Evolutionary conservation across 768 basidiomycete species (phyloP), one percentile per base, ranked within the genome.

Genomic region (Leccinum variicolor): DNA sequence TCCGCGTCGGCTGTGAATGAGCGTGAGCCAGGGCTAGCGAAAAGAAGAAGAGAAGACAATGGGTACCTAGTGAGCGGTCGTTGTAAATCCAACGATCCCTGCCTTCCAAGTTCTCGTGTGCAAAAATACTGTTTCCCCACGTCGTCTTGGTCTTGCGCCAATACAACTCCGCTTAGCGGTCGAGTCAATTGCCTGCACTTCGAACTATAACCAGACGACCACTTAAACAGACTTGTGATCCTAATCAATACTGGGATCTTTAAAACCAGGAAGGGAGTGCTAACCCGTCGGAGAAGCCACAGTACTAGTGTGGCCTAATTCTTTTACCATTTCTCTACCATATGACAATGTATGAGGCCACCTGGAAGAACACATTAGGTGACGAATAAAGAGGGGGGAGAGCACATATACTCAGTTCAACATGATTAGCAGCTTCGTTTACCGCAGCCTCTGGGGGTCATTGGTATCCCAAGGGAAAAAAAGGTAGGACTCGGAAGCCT

Each of bases 61-160:
- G 0, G 3, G 2, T 52, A 61, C 70, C 90, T 56, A 85, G 81
- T 0, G 96, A 94, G 53, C 96, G 90, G 68, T 85, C 85, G 74
- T 97, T 97, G 66, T 77, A 57, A 21, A 86, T 69, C 79, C 79
- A 94, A 3, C 63, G 53, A 63, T 85, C 86, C 66, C 75, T 79
- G 34, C 92, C 92, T 53, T 86, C 83, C 86, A 89, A 92, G 72
- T 95, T 92, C 82, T 98, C 96, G 64, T 98, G 96, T 1, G 94
- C 91, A 64, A 94, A 93, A 58, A 93, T 89, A 62, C 94, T 94
- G 78, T 94, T 93, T 55, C 92, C 92, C 81, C 84, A 88, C 0
- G 94, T 97, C 1, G 87, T 91, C 19, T 88, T 86, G 34, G 85
- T 89, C 68, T 89, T 89, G 55, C 77, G 76, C 73, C 76, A 85